These are phyloP conservation scores for Beauveria sp. DNA, from an alignment of 2,329 filamentous ascomycete genomes.

Conservation along the genomic window DNA sequence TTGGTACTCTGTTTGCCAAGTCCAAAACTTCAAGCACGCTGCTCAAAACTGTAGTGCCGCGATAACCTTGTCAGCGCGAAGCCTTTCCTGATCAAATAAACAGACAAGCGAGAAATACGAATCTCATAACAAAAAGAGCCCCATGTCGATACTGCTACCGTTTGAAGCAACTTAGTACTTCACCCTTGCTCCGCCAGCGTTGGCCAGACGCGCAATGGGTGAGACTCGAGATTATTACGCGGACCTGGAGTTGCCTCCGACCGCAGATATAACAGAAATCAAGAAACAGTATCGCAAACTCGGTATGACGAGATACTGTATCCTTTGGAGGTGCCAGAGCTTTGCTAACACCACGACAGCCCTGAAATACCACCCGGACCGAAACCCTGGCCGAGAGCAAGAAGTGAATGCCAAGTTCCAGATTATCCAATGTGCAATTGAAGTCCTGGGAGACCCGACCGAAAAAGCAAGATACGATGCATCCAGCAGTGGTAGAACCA, in stretches of 20 bases:
- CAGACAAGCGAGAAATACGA: neutral
- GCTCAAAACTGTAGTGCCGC: neutral
- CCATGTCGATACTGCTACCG: neutral
- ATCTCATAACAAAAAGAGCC: neutral
- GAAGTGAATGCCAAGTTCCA: slow-evolving; percentile 80
- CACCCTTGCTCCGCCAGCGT: neutral
- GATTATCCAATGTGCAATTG: slow-evolving; percentile 77
- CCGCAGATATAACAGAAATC: slow-evolving; percentile 65
- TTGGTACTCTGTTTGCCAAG: neutral
- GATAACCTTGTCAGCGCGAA: neutral
- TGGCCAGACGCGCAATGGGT: slow-evolving; percentile 21
- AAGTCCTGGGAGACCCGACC: slow-evolving; percentile 53
- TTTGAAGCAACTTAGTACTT: neutral
- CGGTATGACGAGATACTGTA: slow-evolving; percentile 39
- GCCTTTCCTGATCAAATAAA: neutral
- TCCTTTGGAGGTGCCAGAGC: neutral
- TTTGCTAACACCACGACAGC: slow-evolving; percentile 42
- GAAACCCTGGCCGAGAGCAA: slow-evolving; percentile 74
- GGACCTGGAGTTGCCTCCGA: slow-evolving; percentile 64
- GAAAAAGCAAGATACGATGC: slow-evolving; percentile 47
- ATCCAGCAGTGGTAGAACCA: slow-evolving; percentile 28
- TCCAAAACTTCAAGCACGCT: neutral
- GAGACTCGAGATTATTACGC: slow-evolving; percentile 71
- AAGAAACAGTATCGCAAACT: slow-evolving; percentile 83
- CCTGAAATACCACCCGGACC: slow-evolving; percentile 80